Evolutionary conservation across 805 yeast species (phyloP).

Genomic region (Lachancea cidri): DNA sequence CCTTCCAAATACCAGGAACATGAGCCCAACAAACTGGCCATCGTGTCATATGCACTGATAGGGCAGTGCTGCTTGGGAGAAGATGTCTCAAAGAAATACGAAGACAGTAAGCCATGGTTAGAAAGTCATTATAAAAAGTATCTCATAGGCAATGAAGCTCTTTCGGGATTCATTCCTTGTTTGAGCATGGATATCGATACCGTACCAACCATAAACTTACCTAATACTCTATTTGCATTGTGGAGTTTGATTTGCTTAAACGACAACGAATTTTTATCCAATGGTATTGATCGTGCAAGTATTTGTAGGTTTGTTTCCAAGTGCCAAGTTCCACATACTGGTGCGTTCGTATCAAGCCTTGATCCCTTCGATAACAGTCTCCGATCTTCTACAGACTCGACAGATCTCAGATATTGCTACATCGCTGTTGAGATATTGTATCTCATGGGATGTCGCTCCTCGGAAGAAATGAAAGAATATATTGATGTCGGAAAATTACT

Average conservation of each 20-base stretch:
- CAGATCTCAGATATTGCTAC: conserved; percentile 70
- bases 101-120: conserved; percentile 27
- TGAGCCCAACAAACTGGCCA: conserved; percentile 64
- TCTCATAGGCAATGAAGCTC: conserved; percentile 28
- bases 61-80: conserved; percentile 38
- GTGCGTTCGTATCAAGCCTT: conserved; percentile 49
- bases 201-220: conserved; percentile 46
- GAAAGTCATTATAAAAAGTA: conserved; percentile 19
- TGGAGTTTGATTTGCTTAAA: conserved; percentile 51
- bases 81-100: conserved; percentile 29
- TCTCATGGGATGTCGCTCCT: conserved; percentile 35
- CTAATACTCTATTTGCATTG: conserved; percentile 71
- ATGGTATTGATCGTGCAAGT: conserved; percentile 35
- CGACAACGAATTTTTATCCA: conserved; percentile 36
- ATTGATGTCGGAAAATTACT: conserved; percentile 41
- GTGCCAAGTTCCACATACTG: conserved; percentile 56
- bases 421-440: conserved; percentile 62
- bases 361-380: conserved; percentile 23
- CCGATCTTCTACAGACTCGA: conserved; percentile 46
- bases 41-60: conserved; percentile 64
- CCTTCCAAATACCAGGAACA: conserved; percentile 55
- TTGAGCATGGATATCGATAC: conserved; percentile 12
- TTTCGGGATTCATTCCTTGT: conserved; percentile 29
- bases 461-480: conserved; percentile 27
- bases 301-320: conserved; percentile 49